Evolutionary conservation across 805 yeast genomes (phyloP).

Genomic region (Lachancea quebecensis): DNA sequence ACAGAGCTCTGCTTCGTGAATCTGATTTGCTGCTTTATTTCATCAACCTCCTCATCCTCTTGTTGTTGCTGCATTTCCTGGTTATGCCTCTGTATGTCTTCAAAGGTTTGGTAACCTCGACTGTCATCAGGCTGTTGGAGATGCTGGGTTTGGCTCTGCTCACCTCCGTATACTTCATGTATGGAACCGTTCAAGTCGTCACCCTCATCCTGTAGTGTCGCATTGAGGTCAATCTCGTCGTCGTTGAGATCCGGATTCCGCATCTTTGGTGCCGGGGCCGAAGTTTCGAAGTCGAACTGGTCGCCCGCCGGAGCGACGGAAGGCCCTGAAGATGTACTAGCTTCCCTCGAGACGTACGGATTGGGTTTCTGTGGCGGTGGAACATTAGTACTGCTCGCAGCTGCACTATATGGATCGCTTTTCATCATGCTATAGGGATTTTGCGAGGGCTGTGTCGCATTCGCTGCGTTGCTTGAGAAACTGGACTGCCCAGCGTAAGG

Average conservation of each 20-base stretch:
- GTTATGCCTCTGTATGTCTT: conserved; percentile 32
- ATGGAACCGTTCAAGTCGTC: conserved; percentile 30
- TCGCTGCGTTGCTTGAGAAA: background rate
- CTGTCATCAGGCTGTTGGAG: conserved; percentile 46
- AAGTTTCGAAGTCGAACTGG: conserved; percentile 22
- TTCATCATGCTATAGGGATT: conserved; percentile 11
- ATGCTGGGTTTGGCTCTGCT: conserved; percentile 10
- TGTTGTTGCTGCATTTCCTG: conserved; percentile 37
- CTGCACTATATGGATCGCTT: conserved; percentile 3
- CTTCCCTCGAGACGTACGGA: background rate
- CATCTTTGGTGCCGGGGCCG: background rate
- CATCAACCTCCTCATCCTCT: conserved; percentile 87
- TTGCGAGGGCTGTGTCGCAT: background rate
- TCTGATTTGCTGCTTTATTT: conserved; percentile 71
- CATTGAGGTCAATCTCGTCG: conserved; percentile 31
- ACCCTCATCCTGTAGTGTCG: conserved; percentile 19
- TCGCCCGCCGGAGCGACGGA: conserved; percentile 3
- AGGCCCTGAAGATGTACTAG: background rate
- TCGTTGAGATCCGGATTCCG: conserved; percentile 11
- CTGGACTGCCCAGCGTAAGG: background rate
- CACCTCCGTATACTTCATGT: conserved; percentile 8
- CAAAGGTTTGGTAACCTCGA: conserved; percentile 30
- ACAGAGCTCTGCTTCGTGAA: conserved; percentile 84
- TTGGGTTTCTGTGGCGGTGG: background rate
- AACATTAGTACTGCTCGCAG: background rate